Percentiles rank a stretch among this genome's conserved stretches.
phyloP scores from a whole-genome alignment of 176 grass and related monocot genomes.

The Oryza longistaminata region DNA sequence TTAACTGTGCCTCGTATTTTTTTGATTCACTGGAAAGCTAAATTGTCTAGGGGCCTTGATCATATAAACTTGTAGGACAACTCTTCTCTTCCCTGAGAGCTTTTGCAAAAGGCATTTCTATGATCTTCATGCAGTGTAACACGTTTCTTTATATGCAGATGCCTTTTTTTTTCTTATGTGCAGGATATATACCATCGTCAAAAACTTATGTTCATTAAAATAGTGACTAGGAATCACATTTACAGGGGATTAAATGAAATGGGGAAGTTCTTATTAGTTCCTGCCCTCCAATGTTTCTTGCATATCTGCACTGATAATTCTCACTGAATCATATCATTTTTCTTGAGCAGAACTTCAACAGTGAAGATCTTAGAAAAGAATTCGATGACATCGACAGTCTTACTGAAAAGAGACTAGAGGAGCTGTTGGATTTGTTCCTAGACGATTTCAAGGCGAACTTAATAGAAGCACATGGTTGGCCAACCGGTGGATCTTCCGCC shows the following conservation, averaged over 20 bases:
- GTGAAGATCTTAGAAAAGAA: constrained; percentile 46
- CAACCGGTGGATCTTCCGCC: constrained; percentile 43
- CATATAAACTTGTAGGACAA: not conserved
- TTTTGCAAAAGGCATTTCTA: not conserved
- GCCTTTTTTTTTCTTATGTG: not conserved
- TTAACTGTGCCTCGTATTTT: not conserved
- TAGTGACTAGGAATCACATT: not conserved
- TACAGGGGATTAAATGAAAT: not conserved
- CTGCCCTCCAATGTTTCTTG: not conserved
- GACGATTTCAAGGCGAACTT: constrained; percentile 66
- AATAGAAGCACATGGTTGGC: constrained; percentile 53
- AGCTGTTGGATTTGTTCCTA: constrained; percentile 48
- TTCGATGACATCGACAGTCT: constrained; percentile 47
- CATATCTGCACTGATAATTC: not conserved
- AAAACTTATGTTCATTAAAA: not conserved
- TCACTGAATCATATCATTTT: not conserved
- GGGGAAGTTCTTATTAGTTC: not conserved
- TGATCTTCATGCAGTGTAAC: not conserved
- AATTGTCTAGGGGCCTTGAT: not conserved
- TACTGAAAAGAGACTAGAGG: constrained; percentile 52
- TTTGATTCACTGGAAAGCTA: not conserved
- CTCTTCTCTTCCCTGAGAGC: not conserved
- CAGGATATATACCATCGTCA: not conserved
- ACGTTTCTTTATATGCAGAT: not conserved
- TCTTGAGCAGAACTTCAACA: constrained; percentile 47